Evolutionary conservation across 257 asterid genomes (phyloP).

Genomic region (Nicotiana sylvestris): DNA sequence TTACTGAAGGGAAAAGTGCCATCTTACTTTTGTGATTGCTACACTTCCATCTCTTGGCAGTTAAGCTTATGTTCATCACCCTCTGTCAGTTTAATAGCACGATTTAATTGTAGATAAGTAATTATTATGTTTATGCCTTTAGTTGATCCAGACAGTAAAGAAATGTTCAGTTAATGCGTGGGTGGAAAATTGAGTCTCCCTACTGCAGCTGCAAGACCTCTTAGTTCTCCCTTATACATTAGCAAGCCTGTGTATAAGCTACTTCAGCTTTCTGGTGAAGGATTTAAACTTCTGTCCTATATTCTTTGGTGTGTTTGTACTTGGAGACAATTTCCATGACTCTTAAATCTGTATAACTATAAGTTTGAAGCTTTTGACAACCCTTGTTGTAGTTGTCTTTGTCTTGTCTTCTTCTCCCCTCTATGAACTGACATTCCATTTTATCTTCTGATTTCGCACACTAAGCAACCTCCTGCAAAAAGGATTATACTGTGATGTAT

Average conservation of each 20-base stretch:
- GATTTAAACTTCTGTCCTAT: neutral
- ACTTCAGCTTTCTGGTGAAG: conserved; percentile 4
- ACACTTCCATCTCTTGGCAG: conserved; percentile 4
- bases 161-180: neutral
- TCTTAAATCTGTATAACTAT: neutral
- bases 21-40: neutral
- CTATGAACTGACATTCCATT: neutral
- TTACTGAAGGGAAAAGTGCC: neutral
- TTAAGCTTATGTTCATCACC: neutral
- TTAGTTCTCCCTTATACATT: neutral
- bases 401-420: neutral
- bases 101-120: neutral
- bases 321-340: neutral
- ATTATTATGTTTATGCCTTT: neutral
- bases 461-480: neutral
- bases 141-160: neutral
- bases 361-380: neutral
- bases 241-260: neutral
- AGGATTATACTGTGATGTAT: neutral
- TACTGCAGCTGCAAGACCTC: conserved; percentile 4
- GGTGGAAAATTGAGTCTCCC: neutral
- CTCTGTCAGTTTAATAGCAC: neutral
- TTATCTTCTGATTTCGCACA: neutral
- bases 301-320: neutral
- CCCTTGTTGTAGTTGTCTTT: neutral